Conservation (phyloP, 768 basidiomycete genomes). For the Sporobolomyces pararoseus region DNA sequence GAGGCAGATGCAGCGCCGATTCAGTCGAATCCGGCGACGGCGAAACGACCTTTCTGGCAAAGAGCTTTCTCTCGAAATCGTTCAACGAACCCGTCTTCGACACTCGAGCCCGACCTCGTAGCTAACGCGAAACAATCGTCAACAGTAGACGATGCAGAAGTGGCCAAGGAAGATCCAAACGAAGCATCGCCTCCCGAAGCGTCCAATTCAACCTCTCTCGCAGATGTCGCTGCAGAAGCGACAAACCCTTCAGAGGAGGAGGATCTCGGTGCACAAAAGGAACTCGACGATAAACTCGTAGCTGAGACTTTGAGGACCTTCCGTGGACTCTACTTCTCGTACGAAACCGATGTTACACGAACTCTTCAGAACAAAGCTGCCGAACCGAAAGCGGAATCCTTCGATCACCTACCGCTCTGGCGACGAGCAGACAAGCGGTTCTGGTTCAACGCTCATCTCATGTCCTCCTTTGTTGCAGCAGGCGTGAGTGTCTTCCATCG, state of each 20-base stretch:
- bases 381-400: conserved; percentile 2
- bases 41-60: conserved; percentile 28
- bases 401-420: conserved; percentile 69
- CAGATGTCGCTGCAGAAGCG: conserved; percentile 6
- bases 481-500: conserved; percentile 58
- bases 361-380: conserved; percentile 23
- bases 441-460: conserved; percentile 94
- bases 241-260: background rate
- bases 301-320: conserved; percentile 21
- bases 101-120: background rate
- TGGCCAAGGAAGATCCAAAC: conserved; percentile 10
- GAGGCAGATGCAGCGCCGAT: conserved; percentile 23
- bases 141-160: background rate
- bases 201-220: background rate
- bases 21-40: background rate
- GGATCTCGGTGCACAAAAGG: conserved; percentile 16
- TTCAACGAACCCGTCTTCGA: background rate
- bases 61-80: conserved; percentile 13
- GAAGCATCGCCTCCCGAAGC: background rate
- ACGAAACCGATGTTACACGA: conserved; percentile 26
- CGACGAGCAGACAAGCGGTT: conserved; percentile 80
- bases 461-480: conserved; percentile 77
- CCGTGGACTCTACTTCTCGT: conserved; percentile 30
- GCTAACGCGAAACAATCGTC: background rate
- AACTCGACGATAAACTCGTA: conserved; percentile 45